Conservation (phyloP, 2,329 filamentous ascomycete genomes). For the Penicillium aurantiogriseum region DNA sequence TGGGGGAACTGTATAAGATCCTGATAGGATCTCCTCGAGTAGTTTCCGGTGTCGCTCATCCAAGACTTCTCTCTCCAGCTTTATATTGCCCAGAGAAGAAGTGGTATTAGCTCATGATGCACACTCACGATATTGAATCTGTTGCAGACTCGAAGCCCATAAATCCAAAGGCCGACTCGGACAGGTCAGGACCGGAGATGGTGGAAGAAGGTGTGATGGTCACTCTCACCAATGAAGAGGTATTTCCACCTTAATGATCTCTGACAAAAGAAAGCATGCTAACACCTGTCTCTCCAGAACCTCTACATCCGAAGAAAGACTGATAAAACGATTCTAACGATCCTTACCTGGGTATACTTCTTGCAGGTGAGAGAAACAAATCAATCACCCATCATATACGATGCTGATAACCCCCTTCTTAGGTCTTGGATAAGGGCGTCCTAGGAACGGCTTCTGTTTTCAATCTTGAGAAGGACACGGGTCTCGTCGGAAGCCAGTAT, state of each 20-base stretch:
- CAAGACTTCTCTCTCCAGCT: not conserved
- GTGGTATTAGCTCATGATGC: not conserved
- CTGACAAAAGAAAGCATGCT: not conserved
- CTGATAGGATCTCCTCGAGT: not conserved
- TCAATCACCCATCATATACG: not conserved
- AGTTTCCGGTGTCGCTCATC: not conserved
- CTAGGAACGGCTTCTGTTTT: not conserved
- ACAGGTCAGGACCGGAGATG: not conserved
- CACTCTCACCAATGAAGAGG: not conserved
- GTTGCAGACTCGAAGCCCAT: not conserved
- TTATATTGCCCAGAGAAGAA: not conserved
- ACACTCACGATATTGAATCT: not conserved
- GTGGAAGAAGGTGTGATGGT: not conserved
- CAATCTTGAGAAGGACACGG: not conserved
- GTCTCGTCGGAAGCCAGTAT: not conserved
- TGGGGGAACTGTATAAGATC: too few species aligned
- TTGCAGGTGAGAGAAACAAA: not conserved
- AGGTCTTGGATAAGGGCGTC: not conserved
- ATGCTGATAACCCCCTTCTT: not conserved
- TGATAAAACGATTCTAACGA: not conserved
- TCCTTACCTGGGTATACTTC: conserved; percentile 1
- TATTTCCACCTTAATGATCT: not conserved
- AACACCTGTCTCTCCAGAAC: not conserved
- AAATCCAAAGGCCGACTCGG: not conserved
- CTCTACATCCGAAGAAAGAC: not conserved